These are phyloP conservation scores for Phialophora tarda DNA, from an alignment of 2,329 filamentous ascomycete species.

Conservation along the genomic window DNA sequence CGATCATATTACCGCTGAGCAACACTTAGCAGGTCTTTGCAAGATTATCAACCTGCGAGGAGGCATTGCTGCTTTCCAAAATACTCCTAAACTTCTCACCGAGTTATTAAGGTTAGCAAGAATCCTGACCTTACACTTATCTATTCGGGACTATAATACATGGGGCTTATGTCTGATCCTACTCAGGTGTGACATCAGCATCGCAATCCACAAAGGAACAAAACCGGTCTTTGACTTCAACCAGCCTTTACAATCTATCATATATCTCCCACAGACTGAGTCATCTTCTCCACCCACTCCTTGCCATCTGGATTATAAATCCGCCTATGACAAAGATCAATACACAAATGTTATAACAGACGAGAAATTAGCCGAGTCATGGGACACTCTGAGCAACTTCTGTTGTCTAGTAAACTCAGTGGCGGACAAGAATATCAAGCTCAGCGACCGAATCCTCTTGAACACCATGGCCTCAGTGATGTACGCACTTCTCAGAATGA, in stretches of 20 bases:
- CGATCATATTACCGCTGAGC: conserved; percentile 41
- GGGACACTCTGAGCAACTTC: conserved; percentile 40
- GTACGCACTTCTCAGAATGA: conserved; percentile 50
- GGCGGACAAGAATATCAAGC: conserved; percentile 31
- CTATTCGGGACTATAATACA: neutral
- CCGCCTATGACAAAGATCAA: no score
- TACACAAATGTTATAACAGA: conserved; percentile 17
- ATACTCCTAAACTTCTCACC: conserved; percentile 46
- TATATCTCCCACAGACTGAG: conserved; percentile 16
- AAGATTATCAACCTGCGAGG: conserved; percentile 50
- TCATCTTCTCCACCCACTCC: conserved; percentile 34
- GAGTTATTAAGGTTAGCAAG: conserved; percentile 45
- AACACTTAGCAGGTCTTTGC: conserved; percentile 48
- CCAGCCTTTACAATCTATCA: conserved; percentile 21
- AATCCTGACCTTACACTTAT: neutral
- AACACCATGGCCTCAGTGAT: conserved; percentile 49
- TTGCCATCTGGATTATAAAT: conserved; percentile 1
- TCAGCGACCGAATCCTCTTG: conserved; percentile 39
- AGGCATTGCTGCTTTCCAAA: conserved; percentile 43
- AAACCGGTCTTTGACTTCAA: conserved; percentile 40
- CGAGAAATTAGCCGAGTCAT: conserved; percentile 36
- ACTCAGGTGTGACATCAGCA: conserved; percentile 41
- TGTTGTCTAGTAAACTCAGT: conserved; percentile 41
- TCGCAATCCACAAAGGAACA: conserved; percentile 39
- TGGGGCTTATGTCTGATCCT: neutral